Evolutionary conservation across 2,329 filamentous ascomycete genomes (phyloP), one percentile per base, ranked within the genome.

Genomic region (Rhinocladiella similis): DNA sequence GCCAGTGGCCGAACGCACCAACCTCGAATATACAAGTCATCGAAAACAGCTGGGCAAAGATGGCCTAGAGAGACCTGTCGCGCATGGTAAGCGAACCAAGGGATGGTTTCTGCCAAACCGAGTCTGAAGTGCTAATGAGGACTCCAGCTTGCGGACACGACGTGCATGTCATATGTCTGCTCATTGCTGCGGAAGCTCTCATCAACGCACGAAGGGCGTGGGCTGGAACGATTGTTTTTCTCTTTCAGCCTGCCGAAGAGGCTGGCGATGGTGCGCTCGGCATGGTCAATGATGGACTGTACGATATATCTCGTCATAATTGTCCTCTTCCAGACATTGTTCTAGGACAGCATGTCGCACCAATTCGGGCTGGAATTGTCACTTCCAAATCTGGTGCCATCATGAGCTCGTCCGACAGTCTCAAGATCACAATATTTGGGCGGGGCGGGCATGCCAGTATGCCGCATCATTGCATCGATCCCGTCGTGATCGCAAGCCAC

Each of bases 181-280:
- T 85, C 0, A 81, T 77, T 0, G 80, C 81, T 0, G 77, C 81
- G 0, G 75, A 81, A 48, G 71, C 73, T 0, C 71, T 89, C 0
- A 68, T 74, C 1, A 68, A 67, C 0, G 67, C 71, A 0, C 73
- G 69, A 20, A 62, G 75, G 0, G 20, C 60, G 0, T 90, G 87
- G 86, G 72, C 67, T 13, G 86, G 87, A 0, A 89, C 84, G 0
- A 61, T 89, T n/a, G 70, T 90, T 2, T 66, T 86, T 3, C 69
- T 84, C 1, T 89, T 89, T 66, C 87, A 90, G 65, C 86, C 86
- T 0, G 80, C 81, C 1, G 86, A 89, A 66, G 86, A 90, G 67
- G 75, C 79, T 1, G 84, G 80, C 0, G 78, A 74, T 0, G 86
- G 87, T 0, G 87, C 87, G 0, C 78, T 79, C 69, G 72, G 82